Evolutionary conservation across 2,329 filamentous ascomycete genomes (phyloP).

Genomic region (Penicillium olsonii): DNA sequence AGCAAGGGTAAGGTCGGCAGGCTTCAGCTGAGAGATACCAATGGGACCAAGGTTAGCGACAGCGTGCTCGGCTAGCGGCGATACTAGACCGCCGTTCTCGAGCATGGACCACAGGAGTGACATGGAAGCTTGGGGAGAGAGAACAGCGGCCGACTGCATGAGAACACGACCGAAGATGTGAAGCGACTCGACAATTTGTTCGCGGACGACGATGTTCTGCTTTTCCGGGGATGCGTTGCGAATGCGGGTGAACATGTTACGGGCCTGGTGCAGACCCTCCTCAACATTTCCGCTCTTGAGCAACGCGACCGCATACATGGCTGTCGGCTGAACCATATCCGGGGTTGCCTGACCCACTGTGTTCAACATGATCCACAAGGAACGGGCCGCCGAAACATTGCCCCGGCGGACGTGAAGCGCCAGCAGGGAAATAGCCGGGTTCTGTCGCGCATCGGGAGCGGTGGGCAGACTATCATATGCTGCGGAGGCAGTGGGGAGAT

Average conservation of each 20-base stretch:
- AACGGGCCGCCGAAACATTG: slow-evolving; percentile 73
- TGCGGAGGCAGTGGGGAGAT: slow-evolving; percentile 66
- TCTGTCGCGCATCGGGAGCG: slow-evolving; percentile 53
- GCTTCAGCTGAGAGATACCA: slow-evolving; percentile 57
- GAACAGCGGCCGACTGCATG: slow-evolving; percentile 52
- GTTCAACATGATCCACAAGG: slow-evolving; percentile 77
- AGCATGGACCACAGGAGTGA: slow-evolving; percentile 65
- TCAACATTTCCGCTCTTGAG: slow-evolving; percentile 81
- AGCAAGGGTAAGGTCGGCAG: slow-evolving; percentile 56
- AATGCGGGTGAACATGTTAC: slow-evolving; percentile 84
- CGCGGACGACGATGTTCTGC: slow-evolving; percentile 58
- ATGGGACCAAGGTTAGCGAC: slow-evolving; percentile 62
- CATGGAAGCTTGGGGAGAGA: slow-evolving; percentile 58
- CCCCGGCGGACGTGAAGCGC: slow-evolving; percentile 83
- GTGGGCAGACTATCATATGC: slow-evolving; percentile 63
- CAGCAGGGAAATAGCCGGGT: slow-evolving; percentile 75
- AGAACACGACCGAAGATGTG: slow-evolving; percentile 66
- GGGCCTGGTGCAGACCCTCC: slow-evolving; percentile 77
- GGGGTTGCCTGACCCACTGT: slow-evolving; percentile 58
- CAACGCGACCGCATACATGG: slow-evolving; percentile 87
- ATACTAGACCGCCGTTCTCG: slow-evolving; percentile 64
- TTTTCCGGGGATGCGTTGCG: slow-evolving; percentile 55
- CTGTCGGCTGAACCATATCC: slow-evolving; percentile 79
- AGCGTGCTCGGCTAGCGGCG: slow-evolving; percentile 61
- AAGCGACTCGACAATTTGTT: slow-evolving; percentile 84